Evolutionary conservation across 768 basidiomycete species (phyloP).

Genomic region (Termitomyces sp.): DNA sequence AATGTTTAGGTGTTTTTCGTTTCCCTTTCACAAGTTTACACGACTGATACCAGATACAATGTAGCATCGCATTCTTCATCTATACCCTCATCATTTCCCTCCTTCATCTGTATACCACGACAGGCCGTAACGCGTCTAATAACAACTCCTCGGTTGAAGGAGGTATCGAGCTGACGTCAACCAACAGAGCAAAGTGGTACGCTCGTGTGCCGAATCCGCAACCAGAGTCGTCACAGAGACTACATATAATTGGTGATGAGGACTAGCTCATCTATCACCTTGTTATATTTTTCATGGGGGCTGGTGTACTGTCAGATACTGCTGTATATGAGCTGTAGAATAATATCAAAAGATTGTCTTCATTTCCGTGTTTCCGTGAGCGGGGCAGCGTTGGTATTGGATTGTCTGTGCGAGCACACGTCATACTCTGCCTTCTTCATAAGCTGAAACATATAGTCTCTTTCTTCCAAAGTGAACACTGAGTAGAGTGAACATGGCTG

Average conservation of each 20-base stretch:
- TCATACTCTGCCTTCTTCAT: too few relatives aligned
- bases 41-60: not conserved
- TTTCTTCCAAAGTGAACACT: not conserved
- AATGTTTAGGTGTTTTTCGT: constrained; percentile 58
- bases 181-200: constrained; percentile 52
- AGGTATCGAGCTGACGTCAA: constrained; percentile 13
- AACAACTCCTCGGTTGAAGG: not conserved
- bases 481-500: constrained; percentile 8
- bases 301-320: constrained; percentile 1
- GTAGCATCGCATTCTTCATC: constrained; percentile 68
- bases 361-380: not conserved
- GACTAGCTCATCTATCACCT: constrained; percentile 17
- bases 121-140: constrained; percentile 47
- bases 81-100: constrained; percentile 71
- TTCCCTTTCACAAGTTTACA: not conserved
- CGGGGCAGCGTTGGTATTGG: too few relatives aligned
- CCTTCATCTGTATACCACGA: constrained; percentile 60
- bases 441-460: too few relatives aligned
- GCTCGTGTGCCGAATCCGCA: constrained; percentile 47
- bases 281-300: not conserved
- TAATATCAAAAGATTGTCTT: not conserved
- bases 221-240: constrained; percentile 2
- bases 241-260: constrained; percentile 27
- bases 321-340: too few relatives aligned
- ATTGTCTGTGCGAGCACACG: too few relatives aligned